Percentiles rank a stretch among this genome's conserved stretches.
Evolutionary conservation across 768 basidiomycete species (phyloP).

Genomic region (Boletellus ananiceps): DNA sequence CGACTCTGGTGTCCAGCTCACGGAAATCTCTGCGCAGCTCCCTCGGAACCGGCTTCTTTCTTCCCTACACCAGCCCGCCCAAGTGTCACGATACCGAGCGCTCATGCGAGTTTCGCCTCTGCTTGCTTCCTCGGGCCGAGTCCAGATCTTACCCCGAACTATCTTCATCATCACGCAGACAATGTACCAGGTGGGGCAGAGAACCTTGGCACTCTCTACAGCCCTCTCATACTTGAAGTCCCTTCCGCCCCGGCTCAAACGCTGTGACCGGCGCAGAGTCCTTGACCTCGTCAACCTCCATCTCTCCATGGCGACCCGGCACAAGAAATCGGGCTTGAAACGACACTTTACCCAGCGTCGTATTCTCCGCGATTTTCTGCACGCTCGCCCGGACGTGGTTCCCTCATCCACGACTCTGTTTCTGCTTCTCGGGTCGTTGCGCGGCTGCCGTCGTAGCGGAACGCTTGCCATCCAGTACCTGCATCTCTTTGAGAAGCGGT

Average conservation of each 20-base stretch:
- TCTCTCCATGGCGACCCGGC: slow-evolving; percentile 36
- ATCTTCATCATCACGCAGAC: slow-evolving; percentile 43
- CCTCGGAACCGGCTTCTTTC: slow-evolving; percentile 14
- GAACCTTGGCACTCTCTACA: slow-evolving; percentile 38
- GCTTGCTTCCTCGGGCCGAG: slow-evolving; percentile 31
- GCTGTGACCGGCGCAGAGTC: slow-evolving; percentile 33
- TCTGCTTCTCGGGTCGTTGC: slow-evolving; percentile 52
- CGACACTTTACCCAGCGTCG: slow-evolving; percentile 43
- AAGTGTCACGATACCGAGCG: slow-evolving; percentile 30
- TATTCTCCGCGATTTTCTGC: slow-evolving; percentile 42
- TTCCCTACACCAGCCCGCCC: slow-evolving; percentile 11
- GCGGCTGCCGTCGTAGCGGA: slow-evolving; percentile 46
- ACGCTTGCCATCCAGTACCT: slow-evolving; percentile 47
- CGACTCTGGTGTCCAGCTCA: background rate
- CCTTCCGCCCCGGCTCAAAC: slow-evolving; percentile 42
- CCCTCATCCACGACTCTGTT: slow-evolving; percentile 60
- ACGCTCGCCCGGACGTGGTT: slow-evolving; percentile 42
- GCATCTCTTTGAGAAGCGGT: slow-evolving; percentile 43
- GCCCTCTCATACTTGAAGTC: slow-evolving; percentile 46
- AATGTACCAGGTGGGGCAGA: slow-evolving; percentile 42
- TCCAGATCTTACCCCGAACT: slow-evolving; percentile 38
- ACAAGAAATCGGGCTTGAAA: slow-evolving; percentile 36
- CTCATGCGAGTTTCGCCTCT: slow-evolving; percentile 42
- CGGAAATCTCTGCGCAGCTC: background rate
- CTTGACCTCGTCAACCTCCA: slow-evolving; percentile 47